Percentiles rank a stretch among this genome's conserved stretches.
phyloP scores from a whole-genome alignment of 192 early-diverging fungal species.

The Gamsiella multidivaricata region DNA sequence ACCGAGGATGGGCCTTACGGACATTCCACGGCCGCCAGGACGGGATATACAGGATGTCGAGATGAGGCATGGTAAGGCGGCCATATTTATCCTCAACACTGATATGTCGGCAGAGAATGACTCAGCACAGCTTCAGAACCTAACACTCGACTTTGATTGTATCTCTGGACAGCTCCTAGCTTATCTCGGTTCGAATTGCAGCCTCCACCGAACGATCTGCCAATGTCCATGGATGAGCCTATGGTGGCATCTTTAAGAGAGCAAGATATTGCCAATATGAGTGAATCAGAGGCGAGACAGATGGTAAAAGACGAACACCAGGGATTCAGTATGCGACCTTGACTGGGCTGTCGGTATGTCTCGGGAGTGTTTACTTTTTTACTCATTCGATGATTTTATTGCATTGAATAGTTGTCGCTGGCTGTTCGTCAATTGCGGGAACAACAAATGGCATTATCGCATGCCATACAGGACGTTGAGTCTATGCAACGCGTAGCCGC shows the following conservation, averaged over 20 bases:
- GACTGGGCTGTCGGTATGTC: no score
- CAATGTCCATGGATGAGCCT: slow-evolving; percentile 5
- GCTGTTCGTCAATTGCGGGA: slow-evolving; percentile 33
- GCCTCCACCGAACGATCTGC: slow-evolving; percentile 31
- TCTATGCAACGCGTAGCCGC: slow-evolving; percentile 30
- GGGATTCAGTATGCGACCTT: no score
- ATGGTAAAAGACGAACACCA: slow-evolving; percentile 38
- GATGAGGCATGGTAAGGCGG: slow-evolving; percentile 5
- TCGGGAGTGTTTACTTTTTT: background rate
- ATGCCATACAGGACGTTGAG: slow-evolving; percentile 17
- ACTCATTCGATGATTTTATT: background rate
- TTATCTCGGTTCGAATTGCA: slow-evolving; percentile 20
- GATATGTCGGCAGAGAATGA: no score
- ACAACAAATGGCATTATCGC: slow-evolving; percentile 12
- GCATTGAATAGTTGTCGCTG: slow-evolving; percentile 16
- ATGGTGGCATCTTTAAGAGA: slow-evolving; percentile 15
- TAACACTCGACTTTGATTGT: background rate
- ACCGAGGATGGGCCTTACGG: background rate
- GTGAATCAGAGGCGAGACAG: slow-evolving; percentile 21
- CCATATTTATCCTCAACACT: no score
- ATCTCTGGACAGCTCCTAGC: background rate
- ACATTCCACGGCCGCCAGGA: background rate
- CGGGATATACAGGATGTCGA: slow-evolving; percentile 3
- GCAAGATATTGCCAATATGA: slow-evolving; percentile 24
- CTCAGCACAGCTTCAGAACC: no score